Conservation (phyloP, 352 stramenopile genomes). For the Phytophthora podocarpi region DNA sequence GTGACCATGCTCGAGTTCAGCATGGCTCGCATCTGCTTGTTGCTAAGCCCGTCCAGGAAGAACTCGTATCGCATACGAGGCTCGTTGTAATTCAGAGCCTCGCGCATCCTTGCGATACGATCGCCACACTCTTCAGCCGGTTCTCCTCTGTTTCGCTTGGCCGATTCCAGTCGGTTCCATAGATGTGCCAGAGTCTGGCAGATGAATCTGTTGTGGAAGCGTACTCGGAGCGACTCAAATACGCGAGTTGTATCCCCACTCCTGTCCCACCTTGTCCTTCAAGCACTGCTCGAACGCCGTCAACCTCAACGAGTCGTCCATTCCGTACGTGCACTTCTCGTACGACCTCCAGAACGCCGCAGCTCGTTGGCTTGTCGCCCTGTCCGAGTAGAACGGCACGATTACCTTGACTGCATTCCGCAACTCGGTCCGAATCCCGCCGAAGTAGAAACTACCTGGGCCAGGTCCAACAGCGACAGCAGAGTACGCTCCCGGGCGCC, state of each 20-base stretch:
- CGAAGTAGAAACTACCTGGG: no score
- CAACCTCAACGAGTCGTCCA: neutral
- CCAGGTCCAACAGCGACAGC: no score
- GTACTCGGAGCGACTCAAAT: neutral
- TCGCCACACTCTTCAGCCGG: constrained; percentile 9
- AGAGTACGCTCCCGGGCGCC: no score
- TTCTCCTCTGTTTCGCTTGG: neutral
- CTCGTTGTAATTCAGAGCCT: neutral
- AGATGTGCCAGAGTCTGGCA: neutral
- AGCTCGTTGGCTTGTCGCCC: neutral
- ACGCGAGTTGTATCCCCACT: constrained; percentile 10
- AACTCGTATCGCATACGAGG: constrained; percentile 10
- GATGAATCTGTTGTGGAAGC: constrained; percentile 5
- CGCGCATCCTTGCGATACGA: neutral
- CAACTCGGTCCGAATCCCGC: neutral
- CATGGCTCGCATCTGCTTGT: neutral
- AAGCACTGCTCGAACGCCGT: constrained; percentile 1
- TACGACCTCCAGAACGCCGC: constrained; percentile 5
- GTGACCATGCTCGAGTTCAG: constrained; percentile 1
- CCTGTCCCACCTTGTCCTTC: neutral
- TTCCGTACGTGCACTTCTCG: neutral
- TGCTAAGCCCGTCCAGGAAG: neutral
- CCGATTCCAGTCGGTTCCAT: neutral
- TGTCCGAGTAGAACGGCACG: constrained; percentile 7
- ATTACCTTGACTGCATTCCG: neutral